Conservation (phyloP, 805 yeast species). For the Candida parachauliodes region DNA sequence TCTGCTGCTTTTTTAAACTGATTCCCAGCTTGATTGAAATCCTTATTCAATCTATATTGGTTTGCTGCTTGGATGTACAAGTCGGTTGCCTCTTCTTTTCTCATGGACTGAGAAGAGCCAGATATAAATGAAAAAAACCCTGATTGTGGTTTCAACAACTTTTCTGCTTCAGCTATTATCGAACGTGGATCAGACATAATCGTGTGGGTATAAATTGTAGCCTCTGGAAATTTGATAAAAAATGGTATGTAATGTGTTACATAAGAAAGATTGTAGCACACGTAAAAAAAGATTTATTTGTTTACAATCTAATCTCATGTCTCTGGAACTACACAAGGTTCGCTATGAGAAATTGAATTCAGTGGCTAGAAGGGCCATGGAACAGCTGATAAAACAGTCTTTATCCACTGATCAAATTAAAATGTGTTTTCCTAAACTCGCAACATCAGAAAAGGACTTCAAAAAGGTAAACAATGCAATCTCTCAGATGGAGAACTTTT, state of each 20-base stretch:
- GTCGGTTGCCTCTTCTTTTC: slow-evolving; percentile 91
- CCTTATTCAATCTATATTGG: slow-evolving; percentile 71
- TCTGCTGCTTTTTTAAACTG: slow-evolving; percentile 85
- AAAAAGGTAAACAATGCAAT: slow-evolving; percentile 45
- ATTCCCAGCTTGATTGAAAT: slow-evolving; percentile 70
- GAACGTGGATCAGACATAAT: slow-evolving; percentile 46
- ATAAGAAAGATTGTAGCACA: no score
- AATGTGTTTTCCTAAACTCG: slow-evolving; percentile 53
- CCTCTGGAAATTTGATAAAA: no score
- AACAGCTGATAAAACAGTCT: slow-evolving; percentile 47
- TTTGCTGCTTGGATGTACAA: slow-evolving; percentile 92
- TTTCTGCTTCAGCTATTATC: slow-evolving; percentile 42
- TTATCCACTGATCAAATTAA: slow-evolving; percentile 48
- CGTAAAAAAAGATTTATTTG: neutral
- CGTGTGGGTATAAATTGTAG: no score
- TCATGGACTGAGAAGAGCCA: slow-evolving; percentile 57
- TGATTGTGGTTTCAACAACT: slow-evolving; percentile 51
- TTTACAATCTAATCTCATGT: neutral
- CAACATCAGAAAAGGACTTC: slow-evolving; percentile 45
- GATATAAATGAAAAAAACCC: slow-evolving; percentile 67
- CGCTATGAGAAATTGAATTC: slow-evolving; percentile 48
- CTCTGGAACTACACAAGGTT: slow-evolving; percentile 17
- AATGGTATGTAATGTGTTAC: neutral
- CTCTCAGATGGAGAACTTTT: slow-evolving; percentile 49
- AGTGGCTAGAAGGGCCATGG: slow-evolving; percentile 52